Evolutionary conservation across 768 basidiomycete species (phyloP), one percentile per base, ranked within the genome.

Genomic region (Amanita muscaria): DNA sequence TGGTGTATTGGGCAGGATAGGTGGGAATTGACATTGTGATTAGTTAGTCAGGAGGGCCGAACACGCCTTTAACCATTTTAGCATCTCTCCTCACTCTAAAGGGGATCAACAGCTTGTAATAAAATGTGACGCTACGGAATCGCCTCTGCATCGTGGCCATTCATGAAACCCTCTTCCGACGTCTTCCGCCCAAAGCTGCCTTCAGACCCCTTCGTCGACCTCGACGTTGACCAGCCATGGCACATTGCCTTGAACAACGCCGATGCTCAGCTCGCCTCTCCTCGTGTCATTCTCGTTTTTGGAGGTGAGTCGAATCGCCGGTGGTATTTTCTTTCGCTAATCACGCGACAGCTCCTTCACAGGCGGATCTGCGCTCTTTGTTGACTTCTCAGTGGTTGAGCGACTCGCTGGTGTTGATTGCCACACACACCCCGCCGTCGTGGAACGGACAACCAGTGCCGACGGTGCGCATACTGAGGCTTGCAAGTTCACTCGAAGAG

Each of bases 161-260:
- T n/a, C n/a, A 37, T 37, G 36, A 46, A 38, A 25, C 44, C 35
- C 29, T 31, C 32, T 11, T 39, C 44, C 6, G 59, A 64, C 35
- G 61, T 61, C 1, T 67, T 68, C 45, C 63, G 67, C 1, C 67
- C 67, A 0, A 55, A 59, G 3, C 63, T 67, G 0, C 67, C 67
- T 1, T 44, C 64, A 14, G 65, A 66, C 42, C 66, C 66, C 3
- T 68, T 68, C 44, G 44, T 53, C 14, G 44, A 35, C n/a, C 32
- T 53, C 35, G 51, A 62, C 49, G 39, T 37, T 9, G 48, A 46
- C 32, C 42, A 52, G 5, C 57, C 61, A 7, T 64, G 63, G 63
- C 50, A 31, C 5, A 53, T 56, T 29, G 33, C 50, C 5, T 30
- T 42, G 2, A 37, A 44, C 36, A n/a, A n/a, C n/a, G n/a, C n/a